Evolutionary conservation across 2,329 filamentous ascomycete genomes (phyloP).

Genomic region (Aspergillus neotritici): DNA sequence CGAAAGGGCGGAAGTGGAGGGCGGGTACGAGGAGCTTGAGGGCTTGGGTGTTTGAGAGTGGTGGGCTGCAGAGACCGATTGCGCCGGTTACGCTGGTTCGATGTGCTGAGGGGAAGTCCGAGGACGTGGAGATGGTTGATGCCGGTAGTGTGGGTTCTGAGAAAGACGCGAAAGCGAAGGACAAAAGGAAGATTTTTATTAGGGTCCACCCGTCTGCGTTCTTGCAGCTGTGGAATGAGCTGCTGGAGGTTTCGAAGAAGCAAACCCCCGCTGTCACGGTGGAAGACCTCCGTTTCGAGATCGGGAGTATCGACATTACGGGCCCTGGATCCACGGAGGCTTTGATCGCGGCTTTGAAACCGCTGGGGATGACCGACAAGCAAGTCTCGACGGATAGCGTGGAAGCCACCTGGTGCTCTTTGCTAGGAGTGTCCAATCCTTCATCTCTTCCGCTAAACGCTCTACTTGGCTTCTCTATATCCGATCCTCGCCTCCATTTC

Average conservation of each 20-base stretch:
- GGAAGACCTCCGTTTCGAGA: slow-evolving; percentile 64
- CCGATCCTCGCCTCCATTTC: slow-evolving; percentile 74
- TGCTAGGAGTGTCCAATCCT: slow-evolving; percentile 57
- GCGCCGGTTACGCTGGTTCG: slow-evolving; percentile 71
- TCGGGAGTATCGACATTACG: slow-evolving; percentile 64
- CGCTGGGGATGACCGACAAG: slow-evolving; percentile 25
- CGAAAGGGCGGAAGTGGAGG: slow-evolving; percentile 66
- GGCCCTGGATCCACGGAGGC: slow-evolving; percentile 76
- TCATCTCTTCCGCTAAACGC: slow-evolving; percentile 64
- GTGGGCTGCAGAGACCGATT: slow-evolving; percentile 53
- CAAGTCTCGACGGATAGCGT: slow-evolving; percentile 24
- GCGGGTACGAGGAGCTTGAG: slow-evolving; percentile 53
- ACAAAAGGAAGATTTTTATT: slow-evolving; percentile 57
- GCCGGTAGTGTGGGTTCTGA: slow-evolving; percentile 12
- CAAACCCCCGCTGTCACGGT: slow-evolving; percentile 58
- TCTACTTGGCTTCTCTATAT: slow-evolving; percentile 64
- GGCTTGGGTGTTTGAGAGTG: slow-evolving; percentile 54
- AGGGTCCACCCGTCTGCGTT: slow-evolving; percentile 76
- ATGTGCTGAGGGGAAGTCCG: slow-evolving; percentile 48
- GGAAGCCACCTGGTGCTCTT: slow-evolving; percentile 37
- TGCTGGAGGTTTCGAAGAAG: slow-evolving; percentile 54
- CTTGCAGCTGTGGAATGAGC: slow-evolving; percentile 57
- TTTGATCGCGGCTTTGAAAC: slow-evolving; percentile 62
- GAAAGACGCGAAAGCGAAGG: slow-evolving; percentile 24
- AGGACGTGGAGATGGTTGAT: slow-evolving; percentile 36